Percentiles rank a stretch among this genome's conserved stretches.
phyloP scores from a whole-genome alignment of 2,329 filamentous ascomycete species.

The Pseudogymnoascus sp. region DNA sequence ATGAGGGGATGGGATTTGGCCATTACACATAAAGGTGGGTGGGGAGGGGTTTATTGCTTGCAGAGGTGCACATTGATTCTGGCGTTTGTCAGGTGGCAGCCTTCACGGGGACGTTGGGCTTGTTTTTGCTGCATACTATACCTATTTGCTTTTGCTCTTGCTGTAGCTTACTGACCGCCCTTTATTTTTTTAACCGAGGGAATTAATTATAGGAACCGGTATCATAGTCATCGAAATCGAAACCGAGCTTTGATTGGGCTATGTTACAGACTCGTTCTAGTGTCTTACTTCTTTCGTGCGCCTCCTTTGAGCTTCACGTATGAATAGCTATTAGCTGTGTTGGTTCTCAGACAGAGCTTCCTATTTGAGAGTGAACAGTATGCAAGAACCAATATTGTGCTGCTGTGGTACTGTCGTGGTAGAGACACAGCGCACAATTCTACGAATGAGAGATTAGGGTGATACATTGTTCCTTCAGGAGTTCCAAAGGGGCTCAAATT shows the following conservation, averaged over 20 bases:
- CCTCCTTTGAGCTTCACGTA: background rate
- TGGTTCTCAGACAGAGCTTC: background rate
- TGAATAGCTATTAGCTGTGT: background rate
- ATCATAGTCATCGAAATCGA: background rate
- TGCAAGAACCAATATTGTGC: background rate
- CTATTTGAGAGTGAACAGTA: background rate
- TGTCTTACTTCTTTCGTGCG: background rate
- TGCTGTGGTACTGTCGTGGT: background rate
- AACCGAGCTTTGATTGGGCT: background rate
- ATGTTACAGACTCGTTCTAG: background rate
- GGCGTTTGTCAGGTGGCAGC: background rate
- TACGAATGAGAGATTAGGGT: background rate
- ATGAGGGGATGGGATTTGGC: background rate
- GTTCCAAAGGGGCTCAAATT: constrained; percentile 5
- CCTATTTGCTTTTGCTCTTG: background rate
- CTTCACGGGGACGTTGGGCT: background rate
- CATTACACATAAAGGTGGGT: background rate
- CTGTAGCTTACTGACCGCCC: background rate
- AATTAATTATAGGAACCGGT: background rate
- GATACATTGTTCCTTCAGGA: background rate
- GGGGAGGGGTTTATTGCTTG: background rate
- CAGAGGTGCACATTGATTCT: background rate
- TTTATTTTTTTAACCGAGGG: background rate
- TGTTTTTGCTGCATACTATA: background rate
- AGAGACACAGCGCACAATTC: background rate